Evolutionary conservation across 306 rosid genomes (phyloP), one percentile per base, ranked within the genome.

Genomic region (Castanea mollissima): DNA sequence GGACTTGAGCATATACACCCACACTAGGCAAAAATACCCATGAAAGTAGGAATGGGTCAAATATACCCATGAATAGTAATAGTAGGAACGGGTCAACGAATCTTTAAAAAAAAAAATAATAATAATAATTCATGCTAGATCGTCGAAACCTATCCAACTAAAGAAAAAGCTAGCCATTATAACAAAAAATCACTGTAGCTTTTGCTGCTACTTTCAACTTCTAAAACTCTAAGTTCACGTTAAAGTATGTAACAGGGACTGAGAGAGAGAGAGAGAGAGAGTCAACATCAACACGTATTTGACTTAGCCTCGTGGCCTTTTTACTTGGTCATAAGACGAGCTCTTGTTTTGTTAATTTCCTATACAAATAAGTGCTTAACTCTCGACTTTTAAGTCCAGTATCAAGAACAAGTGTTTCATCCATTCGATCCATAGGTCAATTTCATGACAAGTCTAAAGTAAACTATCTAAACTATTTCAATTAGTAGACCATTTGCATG

Each of bases 161-260:
- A 52, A 34, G 74, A 73, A 38, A n/a, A 44, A 11, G 15, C 59
- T 11, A 71, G 15, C 63, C 29, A 49, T 49, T 52, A 74, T 27
- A 21, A 62, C 10, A 58, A 46, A 2, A 59, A 35, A 35, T 76
- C 31, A 18, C 23, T 31, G 3, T 20, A 58, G 12, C 55, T 25
- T 79, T 51, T 20, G 32, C 13, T 55, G 69, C 74, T 20, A 49
- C 27, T 35, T 29, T 0, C 11, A 73, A 73, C 8, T 8, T 35
- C 65, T 60, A 2, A 6, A 20, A 32, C 18, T 29, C 4, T 16
- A 18, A 20, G 49, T 46, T 65, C 83, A 80, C 77, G 77, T 71
- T 76, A 74, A 58, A 67, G 52, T 46, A 60, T 76, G 73, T 44
- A 77, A 74, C 21, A 27, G 49, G 46, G 58, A 35, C 54, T 57